Evolutionary conservation across 352 stramenopile genomes (phyloP).

Genomic region (Phytophthora tentaculata): DNA sequence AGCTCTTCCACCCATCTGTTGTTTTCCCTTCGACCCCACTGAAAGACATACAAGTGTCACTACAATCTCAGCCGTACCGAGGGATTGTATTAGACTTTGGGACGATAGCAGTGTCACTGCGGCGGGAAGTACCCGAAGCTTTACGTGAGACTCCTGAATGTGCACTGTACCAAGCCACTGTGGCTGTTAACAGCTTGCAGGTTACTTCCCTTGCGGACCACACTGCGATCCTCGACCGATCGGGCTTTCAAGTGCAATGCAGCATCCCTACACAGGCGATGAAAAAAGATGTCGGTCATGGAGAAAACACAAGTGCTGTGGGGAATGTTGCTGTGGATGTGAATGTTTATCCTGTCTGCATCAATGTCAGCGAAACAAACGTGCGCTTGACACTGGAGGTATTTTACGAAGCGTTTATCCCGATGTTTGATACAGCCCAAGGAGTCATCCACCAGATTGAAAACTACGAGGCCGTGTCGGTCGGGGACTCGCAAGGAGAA

Average conservation of each 20-base stretch:
- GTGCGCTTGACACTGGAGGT: slow-evolving; percentile 47
- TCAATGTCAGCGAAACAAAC: slow-evolving; percentile 56
- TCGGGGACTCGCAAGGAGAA: slow-evolving; percentile 6
- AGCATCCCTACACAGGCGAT: slow-evolving; percentile 14
- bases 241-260: slow-evolving; percentile 41
- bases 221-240: slow-evolving; percentile 45
- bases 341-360: slow-evolving; percentile 41
- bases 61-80: slow-evolving; percentile 38
- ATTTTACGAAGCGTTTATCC: slow-evolving; percentile 39
- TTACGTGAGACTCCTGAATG: slow-evolving; percentile 2
- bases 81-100: slow-evolving; percentile 65
- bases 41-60: slow-evolving; percentile 32
- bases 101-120: slow-evolving; percentile 37
- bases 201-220: slow-evolving; percentile 39
- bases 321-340: slow-evolving; percentile 33
- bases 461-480: slow-evolving; percentile 20
- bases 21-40: slow-evolving; percentile 53
- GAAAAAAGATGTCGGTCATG: slow-evolving; percentile 6
- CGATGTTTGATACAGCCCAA: slow-evolving; percentile 37
- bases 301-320: not conserved
- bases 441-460: slow-evolving; percentile 32
- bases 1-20: slow-evolving; percentile 52
- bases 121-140: slow-evolving; percentile 21
- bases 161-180: slow-evolving; percentile 21
- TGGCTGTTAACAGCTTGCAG: slow-evolving; percentile 36